Evolutionary conservation across 306 rosid species (phyloP).

Genomic region (Cucurbita ficifolia): DNA sequence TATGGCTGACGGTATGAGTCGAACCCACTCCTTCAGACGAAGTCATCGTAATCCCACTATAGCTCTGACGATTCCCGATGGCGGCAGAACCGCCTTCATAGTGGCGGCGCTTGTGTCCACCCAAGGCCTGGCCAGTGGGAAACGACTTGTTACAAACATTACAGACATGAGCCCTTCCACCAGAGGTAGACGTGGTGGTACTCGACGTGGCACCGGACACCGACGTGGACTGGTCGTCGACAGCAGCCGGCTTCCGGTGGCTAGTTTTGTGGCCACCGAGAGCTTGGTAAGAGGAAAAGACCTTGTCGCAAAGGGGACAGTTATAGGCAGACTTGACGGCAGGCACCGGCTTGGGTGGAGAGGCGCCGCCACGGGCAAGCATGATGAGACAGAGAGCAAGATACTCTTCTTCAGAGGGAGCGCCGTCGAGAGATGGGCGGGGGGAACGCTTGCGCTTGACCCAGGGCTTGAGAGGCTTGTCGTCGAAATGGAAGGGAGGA

Average conservation of each 20-base stretch:
- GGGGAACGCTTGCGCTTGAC: conserved; percentile 57
- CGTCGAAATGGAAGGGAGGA: conserved; percentile 4
- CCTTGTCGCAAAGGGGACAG: conserved; percentile 62
- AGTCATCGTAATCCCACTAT: conserved; percentile 25
- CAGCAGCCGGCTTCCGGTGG: conserved; percentile 39
- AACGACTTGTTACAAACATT: conserved; percentile 75
- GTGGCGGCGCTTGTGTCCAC: conserved; percentile 97
- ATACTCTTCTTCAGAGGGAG: conserved; percentile 61
- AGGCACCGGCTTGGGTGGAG: not conserved
- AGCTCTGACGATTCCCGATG: conserved; percentile 10
- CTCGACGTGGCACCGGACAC: conserved; percentile 10
- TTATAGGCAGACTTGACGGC: conserved; percentile 23
- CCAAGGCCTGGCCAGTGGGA: conserved; percentile 82
- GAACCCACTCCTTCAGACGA: conserved; percentile 46
- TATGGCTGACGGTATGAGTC: conserved; percentile 18
- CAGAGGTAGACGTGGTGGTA: not conserved
- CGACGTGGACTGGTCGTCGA: conserved; percentile 8
- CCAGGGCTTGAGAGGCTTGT: conserved; percentile 45
- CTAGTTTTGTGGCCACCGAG: conserved; percentile 95
- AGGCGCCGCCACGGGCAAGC: conserved; percentile 62
- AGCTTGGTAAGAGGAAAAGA: conserved; percentile 74
- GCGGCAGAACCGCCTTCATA: conserved; percentile 50
- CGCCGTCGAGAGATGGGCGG: conserved; percentile 33
- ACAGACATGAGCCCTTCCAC: conserved; percentile 53
- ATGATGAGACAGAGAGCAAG: conserved; percentile 95